Conservation (phyloP, 257 asterid species). For the Solanum gandarillasii region DNA sequence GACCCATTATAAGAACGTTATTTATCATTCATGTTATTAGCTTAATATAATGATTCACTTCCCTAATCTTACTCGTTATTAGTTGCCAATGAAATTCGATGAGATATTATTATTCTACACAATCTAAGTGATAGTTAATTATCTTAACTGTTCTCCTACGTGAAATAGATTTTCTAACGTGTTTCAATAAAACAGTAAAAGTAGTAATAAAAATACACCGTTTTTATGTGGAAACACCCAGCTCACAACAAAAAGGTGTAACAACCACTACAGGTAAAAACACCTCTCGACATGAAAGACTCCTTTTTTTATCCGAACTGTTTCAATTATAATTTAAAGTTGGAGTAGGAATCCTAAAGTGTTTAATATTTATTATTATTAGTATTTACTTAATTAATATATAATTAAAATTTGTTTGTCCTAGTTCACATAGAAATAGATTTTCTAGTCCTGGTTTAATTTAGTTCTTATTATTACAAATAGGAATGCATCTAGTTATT, state of each 20-base stretch:
- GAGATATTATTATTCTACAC: neutral
- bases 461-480: too few relatives aligned
- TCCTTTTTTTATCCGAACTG: too few relatives aligned
- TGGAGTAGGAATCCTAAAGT: neutral
- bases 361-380: too few relatives aligned
- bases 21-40: neutral
- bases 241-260: neutral
- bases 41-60: neutral
- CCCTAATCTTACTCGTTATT: neutral
- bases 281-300: neutral
- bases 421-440: neutral
- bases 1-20: neutral
- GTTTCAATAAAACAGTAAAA: too few relatives aligned
- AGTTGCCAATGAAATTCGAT: too few relatives aligned
- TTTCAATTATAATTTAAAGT: too few relatives aligned
- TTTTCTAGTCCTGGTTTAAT: too few relatives aligned
- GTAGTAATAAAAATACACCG: too few relatives aligned
- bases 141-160: neutral
- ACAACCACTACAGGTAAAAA: accelerated
- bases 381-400: too few relatives aligned
- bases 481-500: neutral
- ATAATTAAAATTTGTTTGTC: too few relatives aligned
- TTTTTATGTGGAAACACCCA: too few relatives aligned
- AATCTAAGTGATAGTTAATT: too few relatives aligned
- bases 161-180: neutral